Evolutionary conservation across 371 early-diverging fungal species (phyloP), one percentile per base, ranked within the genome.

Genomic region (Zychaea mexicana): DNA sequence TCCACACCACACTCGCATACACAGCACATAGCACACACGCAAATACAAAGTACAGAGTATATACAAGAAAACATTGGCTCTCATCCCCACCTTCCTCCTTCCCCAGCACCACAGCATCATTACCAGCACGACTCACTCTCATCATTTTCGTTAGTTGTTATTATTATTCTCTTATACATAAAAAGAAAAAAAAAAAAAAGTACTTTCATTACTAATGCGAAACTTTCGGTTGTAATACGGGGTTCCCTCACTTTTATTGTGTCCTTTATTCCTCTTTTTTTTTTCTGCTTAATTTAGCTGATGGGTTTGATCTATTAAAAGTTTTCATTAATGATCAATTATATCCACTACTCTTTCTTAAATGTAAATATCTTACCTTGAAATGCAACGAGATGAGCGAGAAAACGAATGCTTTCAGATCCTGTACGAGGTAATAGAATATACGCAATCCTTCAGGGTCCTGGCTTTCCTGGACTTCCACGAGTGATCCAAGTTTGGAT

Each of bases 401-500:
- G 68, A 98, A 94, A 9, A 98, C 92, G 58, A 97, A 84, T 62
- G 95, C 95, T 74, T 96, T 96, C 46, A 98, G 85, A 74, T 98
- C 98, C 77, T 98, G 98, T n/a, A 97, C 90, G 59, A 98, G 78
- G 73, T 96, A 98, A 71, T 98, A 98, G 62, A 98, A 95, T 22
- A 90, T 89, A 28, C 93, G 90, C 27, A 98, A 84, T 24, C 97
- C 98, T 56, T 97, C 97, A 13, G 98, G 96, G 70, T 98, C 99
- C 49, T 93, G 83, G 62, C 93, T 92, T 10, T 89, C 86, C 53
- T 91, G 88, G 0, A 97, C 94, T 66, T 98, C 97, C 3, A 89
- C 90, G 61, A 98, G 82, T 7, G 97, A 95, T 3, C 94, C 91
- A 33, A 98, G 86, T 72, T 96, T 96, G 58, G 94, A 84, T 1